Conservation (phyloP, 108 stramenopile genomes). For the Pseudonitzschia multiseries region DNA sequence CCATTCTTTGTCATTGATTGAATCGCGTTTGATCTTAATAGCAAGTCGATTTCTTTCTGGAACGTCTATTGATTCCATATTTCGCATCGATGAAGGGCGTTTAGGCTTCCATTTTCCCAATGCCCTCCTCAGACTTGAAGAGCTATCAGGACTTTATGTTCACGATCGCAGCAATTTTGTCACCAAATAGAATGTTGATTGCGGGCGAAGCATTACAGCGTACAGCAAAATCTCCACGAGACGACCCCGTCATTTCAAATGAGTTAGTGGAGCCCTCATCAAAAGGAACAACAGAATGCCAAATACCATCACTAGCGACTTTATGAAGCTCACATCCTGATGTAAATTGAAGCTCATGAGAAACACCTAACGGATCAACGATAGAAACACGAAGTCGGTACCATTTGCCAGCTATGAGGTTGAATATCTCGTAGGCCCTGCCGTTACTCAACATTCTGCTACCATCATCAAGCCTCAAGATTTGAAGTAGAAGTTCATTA, state of each 20-base stretch:
- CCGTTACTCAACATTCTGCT: constrained; percentile 23
- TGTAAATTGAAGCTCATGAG: constrained; percentile 20
- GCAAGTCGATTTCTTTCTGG: constrained; percentile 1
- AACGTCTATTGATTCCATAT: neutral
- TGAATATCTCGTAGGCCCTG: neutral
- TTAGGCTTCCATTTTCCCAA: constrained; percentile 14
- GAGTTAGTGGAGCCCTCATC: neutral
- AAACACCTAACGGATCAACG: constrained; percentile 20
- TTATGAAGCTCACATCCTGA: constrained; percentile 21
- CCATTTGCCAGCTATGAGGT: constrained; percentile 25
- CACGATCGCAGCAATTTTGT: neutral
- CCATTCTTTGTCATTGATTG: constrained; percentile 31
- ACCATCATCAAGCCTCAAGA: constrained; percentile 3
- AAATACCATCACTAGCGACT: constrained; percentile 39
- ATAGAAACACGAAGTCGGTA: constrained; percentile 27
- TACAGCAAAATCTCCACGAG: constrained; percentile 40
- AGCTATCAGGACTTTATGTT: neutral
- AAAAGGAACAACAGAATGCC: constrained; percentile 23
- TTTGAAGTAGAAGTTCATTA: constrained; percentile 11
- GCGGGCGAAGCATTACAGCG: neutral
- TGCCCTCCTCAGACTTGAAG: constrained; percentile 5
- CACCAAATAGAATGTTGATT: constrained; percentile 18
- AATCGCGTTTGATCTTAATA: constrained; percentile 13
- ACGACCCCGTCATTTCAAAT: constrained; percentile 27
- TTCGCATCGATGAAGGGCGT: constrained; percentile 21